Percentiles rank a stretch among this genome's conserved stretches.
Evolutionary conservation across 495 filamentous ascomycete genomes (phyloP).

Genomic region (Talaromyces trachyspermus): DNA sequence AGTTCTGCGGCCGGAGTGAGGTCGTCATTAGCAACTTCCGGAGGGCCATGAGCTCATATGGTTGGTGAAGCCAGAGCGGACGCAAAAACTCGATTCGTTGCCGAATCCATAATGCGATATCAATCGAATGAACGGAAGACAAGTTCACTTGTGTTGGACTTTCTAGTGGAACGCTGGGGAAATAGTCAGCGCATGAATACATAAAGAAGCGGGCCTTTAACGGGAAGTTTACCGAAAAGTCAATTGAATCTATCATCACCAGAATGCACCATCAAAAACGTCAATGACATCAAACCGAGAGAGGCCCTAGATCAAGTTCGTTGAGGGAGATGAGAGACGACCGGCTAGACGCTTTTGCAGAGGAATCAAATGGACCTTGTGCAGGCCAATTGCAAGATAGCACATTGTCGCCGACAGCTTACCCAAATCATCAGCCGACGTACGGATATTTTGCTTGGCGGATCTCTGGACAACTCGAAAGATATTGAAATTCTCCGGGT

Average conservation of each 20-base stretch:
- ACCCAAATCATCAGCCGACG: conserved; percentile 70
- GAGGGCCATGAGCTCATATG: conserved; percentile 58
- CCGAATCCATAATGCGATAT: conserved; percentile 68
- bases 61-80: conserved; percentile 72
- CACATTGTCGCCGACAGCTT: conserved; percentile 66
- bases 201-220: not conserved
- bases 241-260: conserved; percentile 78
- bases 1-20: conserved; percentile 54
- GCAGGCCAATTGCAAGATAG: conserved; percentile 78
- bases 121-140: conserved; percentile 68
- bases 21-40: conserved; percentile 51
- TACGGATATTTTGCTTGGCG: conserved; percentile 47
- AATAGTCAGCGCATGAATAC: conserved; percentile 13
- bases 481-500: conserved; percentile 63
- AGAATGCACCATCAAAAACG: conserved; percentile 56
- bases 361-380: conserved; percentile 75
- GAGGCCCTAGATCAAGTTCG: conserved; percentile 43
- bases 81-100: conserved; percentile 70
- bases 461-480: conserved; percentile 77
- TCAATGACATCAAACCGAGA: conserved; percentile 71
- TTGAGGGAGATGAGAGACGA: conserved; percentile 47
- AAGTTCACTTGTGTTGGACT: conserved; percentile 59
- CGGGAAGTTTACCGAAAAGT: conserved; percentile 58
- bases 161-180: conserved; percentile 55
- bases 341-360: conserved; percentile 54